Conservation (phyloP, 768 basidiomycete genomes). For the Holtermannia corniformis region DNA sequence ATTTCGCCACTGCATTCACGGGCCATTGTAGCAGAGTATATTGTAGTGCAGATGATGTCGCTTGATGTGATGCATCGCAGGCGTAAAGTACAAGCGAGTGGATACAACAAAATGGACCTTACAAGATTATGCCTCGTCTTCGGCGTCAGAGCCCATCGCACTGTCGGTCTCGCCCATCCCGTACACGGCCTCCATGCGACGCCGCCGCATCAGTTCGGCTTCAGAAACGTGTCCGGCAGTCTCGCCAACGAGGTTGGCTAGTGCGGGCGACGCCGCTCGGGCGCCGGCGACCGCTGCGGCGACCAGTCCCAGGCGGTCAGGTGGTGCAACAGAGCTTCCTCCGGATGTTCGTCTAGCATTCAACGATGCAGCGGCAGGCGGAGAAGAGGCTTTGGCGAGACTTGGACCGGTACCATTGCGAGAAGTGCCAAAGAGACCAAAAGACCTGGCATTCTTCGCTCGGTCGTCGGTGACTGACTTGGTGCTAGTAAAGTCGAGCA, state of each 20-base stretch:
- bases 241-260: conserved; percentile 25
- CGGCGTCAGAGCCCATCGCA: conserved; percentile 14
- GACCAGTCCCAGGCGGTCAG: conserved; percentile 23
- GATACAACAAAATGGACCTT: not conserved
- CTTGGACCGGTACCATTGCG: not conserved
- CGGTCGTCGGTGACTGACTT: conserved; percentile 24
- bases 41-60: too few relatives aligned
- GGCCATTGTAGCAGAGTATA: too few relatives aligned
- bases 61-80: too few relatives aligned
- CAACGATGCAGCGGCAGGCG: conserved; percentile 7
- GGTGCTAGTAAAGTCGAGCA: not conserved
- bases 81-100: not conserved
- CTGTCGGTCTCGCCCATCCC: conserved; percentile 40
- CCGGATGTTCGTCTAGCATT: conserved; percentile 23
- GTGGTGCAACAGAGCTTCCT: not conserved
- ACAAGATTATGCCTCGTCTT: conserved; percentile 12
- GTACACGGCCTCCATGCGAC: conserved; percentile 45
- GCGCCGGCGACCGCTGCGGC: conserved; percentile 66
- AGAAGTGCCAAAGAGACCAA: not conserved
- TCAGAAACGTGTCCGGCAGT: conserved; percentile 57
- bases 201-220: conserved; percentile 54
- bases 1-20: too few relatives aligned
- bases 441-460: not conserved
- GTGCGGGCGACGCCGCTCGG: conserved; percentile 43
- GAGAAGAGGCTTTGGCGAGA: not conserved